A percentile compares a stretch with the other conserved stretches of the same genome.
Conservation (phyloP, 2,329 filamentous ascomycete genomes). For the Septoria petroselini region DNA sequence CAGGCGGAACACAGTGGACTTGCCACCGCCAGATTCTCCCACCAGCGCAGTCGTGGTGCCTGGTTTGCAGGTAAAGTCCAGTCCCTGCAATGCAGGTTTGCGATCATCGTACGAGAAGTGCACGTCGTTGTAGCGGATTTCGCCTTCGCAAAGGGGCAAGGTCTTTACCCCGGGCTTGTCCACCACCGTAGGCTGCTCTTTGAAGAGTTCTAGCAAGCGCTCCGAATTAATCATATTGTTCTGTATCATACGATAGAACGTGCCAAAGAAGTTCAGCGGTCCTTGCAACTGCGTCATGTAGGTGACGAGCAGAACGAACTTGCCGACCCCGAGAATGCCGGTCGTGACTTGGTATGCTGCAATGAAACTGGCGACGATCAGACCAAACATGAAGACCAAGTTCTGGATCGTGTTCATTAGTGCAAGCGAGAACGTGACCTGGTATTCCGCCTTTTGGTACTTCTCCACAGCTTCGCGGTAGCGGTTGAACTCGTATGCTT, state of each 20-base stretch:
- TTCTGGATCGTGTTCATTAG: constrained; percentile 61
- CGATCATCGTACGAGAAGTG: constrained; percentile 86
- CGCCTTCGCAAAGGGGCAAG: constrained; percentile 69
- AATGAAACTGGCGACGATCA: constrained; percentile 67
- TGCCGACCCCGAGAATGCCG: constrained; percentile 59
- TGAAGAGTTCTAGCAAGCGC: constrained; percentile 91
- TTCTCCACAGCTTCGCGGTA: constrained; percentile 56
- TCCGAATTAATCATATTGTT: constrained; percentile 97
- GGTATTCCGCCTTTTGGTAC: constrained; percentile 58
- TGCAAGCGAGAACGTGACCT: constrained; percentile 56
- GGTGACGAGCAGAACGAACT: constrained; percentile 68
- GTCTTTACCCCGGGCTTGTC: constrained; percentile 66
- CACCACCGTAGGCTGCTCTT: constrained; percentile 87
- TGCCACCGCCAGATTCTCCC: constrained; percentile 93
- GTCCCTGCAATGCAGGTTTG: constrained; percentile 76
- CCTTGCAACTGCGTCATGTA: constrained; percentile 72
- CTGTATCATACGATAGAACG: constrained; percentile 93
- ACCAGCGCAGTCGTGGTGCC: constrained; percentile 95
- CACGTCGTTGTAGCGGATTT: constrained; percentile 83
- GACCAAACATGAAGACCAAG: constrained; percentile 60
- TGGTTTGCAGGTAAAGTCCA: constrained; percentile 80
- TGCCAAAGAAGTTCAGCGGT: constrained; percentile 75
- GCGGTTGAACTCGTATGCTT: constrained; percentile 56
- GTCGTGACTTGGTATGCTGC: constrained; percentile 66
- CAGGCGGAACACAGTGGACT: constrained; percentile 92